Evolutionary conservation across 192 early-diverging fungal genomes (phyloP).

Genomic region (Dimargaris verticillata): DNA sequence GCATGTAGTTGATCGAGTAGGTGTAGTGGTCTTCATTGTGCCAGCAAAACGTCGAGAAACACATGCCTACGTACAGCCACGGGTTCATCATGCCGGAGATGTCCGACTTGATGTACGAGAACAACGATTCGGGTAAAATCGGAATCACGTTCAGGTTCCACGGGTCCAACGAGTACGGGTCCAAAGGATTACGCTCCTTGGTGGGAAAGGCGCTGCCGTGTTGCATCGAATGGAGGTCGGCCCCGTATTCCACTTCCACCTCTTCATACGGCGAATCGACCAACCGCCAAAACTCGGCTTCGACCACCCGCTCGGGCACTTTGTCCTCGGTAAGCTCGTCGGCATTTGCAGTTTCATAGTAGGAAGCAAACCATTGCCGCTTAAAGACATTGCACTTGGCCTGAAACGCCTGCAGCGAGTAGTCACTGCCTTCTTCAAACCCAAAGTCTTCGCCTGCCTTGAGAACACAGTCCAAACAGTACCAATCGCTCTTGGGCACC

Average conservation of each 20-base stretch:
- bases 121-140: slow-evolving; percentile 58
- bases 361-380: slow-evolving; percentile 43
- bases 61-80: slow-evolving; percentile 94
- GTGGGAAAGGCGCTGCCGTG: slow-evolving; percentile 87
- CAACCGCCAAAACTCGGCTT: slow-evolving; percentile 87
- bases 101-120: slow-evolving; percentile 76
- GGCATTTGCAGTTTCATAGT: slow-evolving; percentile 21
- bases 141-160: slow-evolving; percentile 88
- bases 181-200: slow-evolving; percentile 37
- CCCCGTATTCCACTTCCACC: slow-evolving; percentile 90
- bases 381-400: slow-evolving; percentile 68
- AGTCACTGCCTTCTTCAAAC: slow-evolving; percentile 77
- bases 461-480: slow-evolving; percentile 67
- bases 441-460: slow-evolving; percentile 75
- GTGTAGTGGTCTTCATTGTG: slow-evolving; percentile 96
- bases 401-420: slow-evolving; percentile 63
- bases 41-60: slow-evolving; percentile 93
- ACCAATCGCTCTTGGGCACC: slow-evolving; percentile 59
- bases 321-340: slow-evolving; percentile 16
- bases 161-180: slow-evolving; percentile 51
- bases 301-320: slow-evolving; percentile 62
- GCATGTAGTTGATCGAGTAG: slow-evolving; percentile 92
- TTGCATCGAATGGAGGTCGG: slow-evolving; percentile 77
- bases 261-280: slow-evolving; percentile 73
- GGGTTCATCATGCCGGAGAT: slow-evolving; percentile 96